These are phyloP conservation scores for Claviceps citrina DNA, from an alignment of 2,329 filamentous ascomycete genomes.

Conservation along the genomic window DNA sequence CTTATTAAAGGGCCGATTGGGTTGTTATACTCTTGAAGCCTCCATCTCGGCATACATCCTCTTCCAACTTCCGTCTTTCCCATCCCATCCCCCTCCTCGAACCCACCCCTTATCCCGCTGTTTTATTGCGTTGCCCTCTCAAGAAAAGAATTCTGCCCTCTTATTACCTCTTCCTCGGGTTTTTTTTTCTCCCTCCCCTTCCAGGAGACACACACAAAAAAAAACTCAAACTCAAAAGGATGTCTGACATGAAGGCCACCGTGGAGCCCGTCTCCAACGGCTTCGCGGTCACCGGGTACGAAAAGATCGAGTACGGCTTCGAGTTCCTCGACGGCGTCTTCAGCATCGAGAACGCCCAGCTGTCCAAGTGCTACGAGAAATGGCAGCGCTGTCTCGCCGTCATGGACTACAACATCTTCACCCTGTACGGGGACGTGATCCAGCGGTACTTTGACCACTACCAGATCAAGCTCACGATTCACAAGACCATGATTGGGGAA, in stretches of 20 bases:
- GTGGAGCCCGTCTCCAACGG: constrained; percentile 48
- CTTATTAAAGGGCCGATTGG: too few species aligned
- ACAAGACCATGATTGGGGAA: constrained; percentile 61
- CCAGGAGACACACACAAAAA: neutral
- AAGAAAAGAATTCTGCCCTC: too few species aligned
- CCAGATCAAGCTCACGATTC: constrained; percentile 44
- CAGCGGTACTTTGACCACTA: constrained; percentile 52
- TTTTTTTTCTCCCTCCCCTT: too few species aligned
- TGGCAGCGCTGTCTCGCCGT: constrained; percentile 53
- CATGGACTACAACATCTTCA: constrained; percentile 57
- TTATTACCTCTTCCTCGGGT: too few species aligned
- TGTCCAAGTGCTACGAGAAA: constrained; percentile 48
- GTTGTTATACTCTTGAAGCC: too few species aligned
- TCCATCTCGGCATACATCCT: too few species aligned
- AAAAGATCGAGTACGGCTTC: constrained; percentile 65
- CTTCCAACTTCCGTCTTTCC: too few species aligned
- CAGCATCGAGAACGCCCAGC: constrained; percentile 40
- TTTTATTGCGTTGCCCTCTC: too few species aligned
- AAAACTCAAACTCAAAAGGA: too few species aligned
- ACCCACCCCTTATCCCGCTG: too few species aligned
- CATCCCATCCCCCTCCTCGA: too few species aligned
- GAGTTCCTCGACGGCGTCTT: constrained; percentile 58
- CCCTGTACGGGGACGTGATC: constrained; percentile 50
- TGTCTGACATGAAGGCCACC: constrained; percentile 56
- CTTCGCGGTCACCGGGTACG: constrained; percentile 57